Conservation (phyloP, 2,329 filamentous ascomycete genomes). For the Apiospora sp. region DNA sequence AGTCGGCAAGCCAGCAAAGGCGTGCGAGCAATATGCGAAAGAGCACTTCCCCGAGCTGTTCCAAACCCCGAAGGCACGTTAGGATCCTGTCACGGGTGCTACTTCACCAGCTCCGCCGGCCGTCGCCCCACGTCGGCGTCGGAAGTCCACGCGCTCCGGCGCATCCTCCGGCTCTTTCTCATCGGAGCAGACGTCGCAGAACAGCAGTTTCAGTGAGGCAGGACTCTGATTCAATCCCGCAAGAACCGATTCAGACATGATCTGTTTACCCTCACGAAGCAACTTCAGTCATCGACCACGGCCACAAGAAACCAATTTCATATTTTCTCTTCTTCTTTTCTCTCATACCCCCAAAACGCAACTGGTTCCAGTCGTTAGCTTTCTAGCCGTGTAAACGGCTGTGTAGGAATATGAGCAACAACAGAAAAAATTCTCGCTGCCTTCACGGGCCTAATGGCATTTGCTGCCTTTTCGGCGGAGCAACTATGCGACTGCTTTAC, state of each 20-base stretch:
- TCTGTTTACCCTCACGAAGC: neutral
- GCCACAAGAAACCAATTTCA: neutral
- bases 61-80: slow-evolving; percentile 39
- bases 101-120: neutral
- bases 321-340: slow-evolving; percentile 19
- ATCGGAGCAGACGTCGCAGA: neutral
- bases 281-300: neutral
- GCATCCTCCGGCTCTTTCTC: neutral
- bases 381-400: slow-evolving; percentile 7
- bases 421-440: neutral
- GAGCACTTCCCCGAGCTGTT: slow-evolving; percentile 78
- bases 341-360: slow-evolving; percentile 24
- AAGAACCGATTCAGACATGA: neutral
- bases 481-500: slow-evolving; percentile 16
- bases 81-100: slow-evolving; percentile 26
- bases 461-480: neutral
- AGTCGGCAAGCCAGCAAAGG: slow-evolving; percentile 97
- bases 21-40: slow-evolving; percentile 92
- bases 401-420: slow-evolving; percentile 19
- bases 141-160: slow-evolving; percentile 13
- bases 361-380: slow-evolving; percentile 20
- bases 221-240: no score
- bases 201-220: slow-evolving; percentile 8
- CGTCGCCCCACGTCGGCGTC: neutral
- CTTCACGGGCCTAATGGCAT: slow-evolving; percentile 18